These are phyloP conservation scores for Lactarius sanguifluus DNA, from an alignment of 768 basidiomycete genomes.

Conservation along the genomic window DNA sequence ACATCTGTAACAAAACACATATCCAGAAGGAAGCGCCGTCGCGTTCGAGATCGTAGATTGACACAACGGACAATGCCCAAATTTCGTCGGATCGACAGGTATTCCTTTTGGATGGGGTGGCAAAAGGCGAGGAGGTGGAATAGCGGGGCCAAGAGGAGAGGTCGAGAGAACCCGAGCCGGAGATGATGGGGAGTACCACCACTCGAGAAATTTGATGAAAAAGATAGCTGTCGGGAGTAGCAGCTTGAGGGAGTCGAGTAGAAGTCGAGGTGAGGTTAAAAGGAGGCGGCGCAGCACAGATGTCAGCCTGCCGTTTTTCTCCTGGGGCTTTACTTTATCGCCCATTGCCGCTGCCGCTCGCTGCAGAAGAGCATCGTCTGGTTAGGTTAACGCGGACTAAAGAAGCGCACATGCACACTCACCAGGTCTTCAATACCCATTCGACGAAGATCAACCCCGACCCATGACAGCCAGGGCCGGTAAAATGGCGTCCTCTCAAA, in stretches of 20 bases:
- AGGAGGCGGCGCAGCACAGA: conserved; percentile 50
- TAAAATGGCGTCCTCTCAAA: conserved; percentile 86
- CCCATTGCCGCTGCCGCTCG: conserved; percentile 32
- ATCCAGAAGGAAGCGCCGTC: conserved; percentile 87
- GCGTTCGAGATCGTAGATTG: conserved; percentile 72
- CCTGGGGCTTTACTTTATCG: conserved; percentile 28
- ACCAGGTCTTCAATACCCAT: conserved; percentile 79
- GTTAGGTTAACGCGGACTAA: conserved; percentile 21
- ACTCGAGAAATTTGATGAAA: conserved; percentile 94
- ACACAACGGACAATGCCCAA: conserved; percentile 88
- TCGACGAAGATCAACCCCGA: conserved; percentile 80
- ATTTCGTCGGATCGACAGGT: conserved; percentile 57
- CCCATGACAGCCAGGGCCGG: conserved; percentile 88
- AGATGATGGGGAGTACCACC: conserved; percentile 97
- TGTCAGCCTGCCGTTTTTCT: conserved; percentile 40
- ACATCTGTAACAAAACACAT: conserved; percentile 94
- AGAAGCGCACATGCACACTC: conserved; percentile 34
- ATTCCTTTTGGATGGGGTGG: conserved; percentile 73
- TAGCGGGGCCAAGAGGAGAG: conserved; percentile 60
- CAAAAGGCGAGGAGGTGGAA: conserved; percentile 76
- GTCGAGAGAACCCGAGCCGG: conserved; percentile 72
- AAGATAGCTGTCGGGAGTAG: conserved; percentile 89
- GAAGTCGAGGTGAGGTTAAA: conserved; percentile 53
- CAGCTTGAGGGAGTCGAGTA: conserved; percentile 76
- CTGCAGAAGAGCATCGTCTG: conserved; percentile 23